Evolutionary conservation across 169 alveolate genomes (phyloP).

Genomic region (Cryptosporidium andersoni): DNA sequence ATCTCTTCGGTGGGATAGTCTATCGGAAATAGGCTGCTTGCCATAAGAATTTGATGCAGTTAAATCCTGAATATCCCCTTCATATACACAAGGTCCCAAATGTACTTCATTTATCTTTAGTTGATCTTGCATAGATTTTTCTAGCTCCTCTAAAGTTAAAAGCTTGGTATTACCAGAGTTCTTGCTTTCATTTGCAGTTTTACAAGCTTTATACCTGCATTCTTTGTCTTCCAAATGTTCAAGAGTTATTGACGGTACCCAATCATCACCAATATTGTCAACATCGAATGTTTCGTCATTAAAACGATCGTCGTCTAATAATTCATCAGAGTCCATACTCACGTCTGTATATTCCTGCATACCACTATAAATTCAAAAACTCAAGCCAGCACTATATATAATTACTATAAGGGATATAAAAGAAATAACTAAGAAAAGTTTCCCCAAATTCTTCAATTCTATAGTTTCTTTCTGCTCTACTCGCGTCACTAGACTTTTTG

Average conservation of each 20-base stretch:
- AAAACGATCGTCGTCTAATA: constrained; percentile 62
- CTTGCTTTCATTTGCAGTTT: not conserved
- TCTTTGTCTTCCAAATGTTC: constrained; percentile 20
- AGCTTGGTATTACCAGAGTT: constrained; percentile 34
- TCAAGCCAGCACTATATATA: no score
- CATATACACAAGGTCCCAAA: no score
- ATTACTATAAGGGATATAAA: no score
- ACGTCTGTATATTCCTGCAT: no score
- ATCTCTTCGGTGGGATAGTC: constrained; percentile 3
- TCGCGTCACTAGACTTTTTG: no score
- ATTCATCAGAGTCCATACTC: not conserved
- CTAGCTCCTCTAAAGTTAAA: constrained; percentile 53
- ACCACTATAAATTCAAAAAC: no score
- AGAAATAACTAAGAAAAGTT: no score
- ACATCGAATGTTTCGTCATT: constrained; percentile 68
- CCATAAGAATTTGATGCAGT: not conserved
- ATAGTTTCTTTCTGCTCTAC: no score
- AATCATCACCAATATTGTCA: constrained; percentile 59
- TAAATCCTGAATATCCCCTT: constrained; percentile 20
- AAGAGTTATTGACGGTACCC: constrained; percentile 68
- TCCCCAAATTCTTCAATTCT: no score
- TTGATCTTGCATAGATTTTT: constrained; percentile 17
- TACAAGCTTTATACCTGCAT: not conserved
- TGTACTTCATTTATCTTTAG: no score
- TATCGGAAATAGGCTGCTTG: not conserved